Conservation (phyloP, 1,139 yeast species). For the Nakaseomyces uthaithaninus region DNA sequence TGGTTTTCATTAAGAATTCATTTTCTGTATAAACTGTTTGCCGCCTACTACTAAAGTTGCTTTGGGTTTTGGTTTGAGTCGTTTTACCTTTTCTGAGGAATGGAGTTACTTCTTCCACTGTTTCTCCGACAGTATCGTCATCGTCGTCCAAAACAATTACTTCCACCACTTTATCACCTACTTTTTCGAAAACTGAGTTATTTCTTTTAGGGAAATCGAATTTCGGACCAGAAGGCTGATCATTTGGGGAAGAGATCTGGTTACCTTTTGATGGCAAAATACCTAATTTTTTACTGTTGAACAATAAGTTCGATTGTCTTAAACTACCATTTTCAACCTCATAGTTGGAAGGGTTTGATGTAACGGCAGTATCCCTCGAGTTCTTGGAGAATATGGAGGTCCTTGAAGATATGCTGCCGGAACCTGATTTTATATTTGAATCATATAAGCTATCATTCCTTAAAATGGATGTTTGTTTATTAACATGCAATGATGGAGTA, state of each 20-base stretch:
- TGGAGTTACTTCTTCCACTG: neutral
- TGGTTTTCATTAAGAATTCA: neutral
- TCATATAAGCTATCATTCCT: neutral
- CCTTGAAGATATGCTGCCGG: constrained; percentile 2
- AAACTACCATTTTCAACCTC: neutral
- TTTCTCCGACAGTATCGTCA: constrained; percentile 1
- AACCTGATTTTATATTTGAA: neutral
- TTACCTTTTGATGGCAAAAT: no score
- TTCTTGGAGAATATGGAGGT: constrained; percentile 5
- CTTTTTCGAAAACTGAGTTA: constrained; percentile 15
- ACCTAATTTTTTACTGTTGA: no score
- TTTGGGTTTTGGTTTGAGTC: neutral
- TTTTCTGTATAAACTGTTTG: constrained; percentile 2
- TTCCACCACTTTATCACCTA: constrained; percentile 22
- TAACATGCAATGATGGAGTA: neutral
- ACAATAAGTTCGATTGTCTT: no score
- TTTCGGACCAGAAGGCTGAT: no score
- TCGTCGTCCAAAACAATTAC: constrained; percentile 24
- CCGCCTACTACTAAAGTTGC: neutral
- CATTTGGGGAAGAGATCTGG: no score
- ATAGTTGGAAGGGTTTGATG: constrained; percentile 3
- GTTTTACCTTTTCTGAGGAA: no score
- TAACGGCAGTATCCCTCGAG: constrained; percentile 3
- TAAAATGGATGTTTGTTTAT: neutral
- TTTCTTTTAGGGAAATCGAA: neutral